Percentiles rank a stretch among this genome's conserved stretches.
These are phyloP conservation scores for Xylaria palmicola DNA, from an alignment of 495 filamentous ascomycete genomes.

Conservation along the genomic window DNA sequence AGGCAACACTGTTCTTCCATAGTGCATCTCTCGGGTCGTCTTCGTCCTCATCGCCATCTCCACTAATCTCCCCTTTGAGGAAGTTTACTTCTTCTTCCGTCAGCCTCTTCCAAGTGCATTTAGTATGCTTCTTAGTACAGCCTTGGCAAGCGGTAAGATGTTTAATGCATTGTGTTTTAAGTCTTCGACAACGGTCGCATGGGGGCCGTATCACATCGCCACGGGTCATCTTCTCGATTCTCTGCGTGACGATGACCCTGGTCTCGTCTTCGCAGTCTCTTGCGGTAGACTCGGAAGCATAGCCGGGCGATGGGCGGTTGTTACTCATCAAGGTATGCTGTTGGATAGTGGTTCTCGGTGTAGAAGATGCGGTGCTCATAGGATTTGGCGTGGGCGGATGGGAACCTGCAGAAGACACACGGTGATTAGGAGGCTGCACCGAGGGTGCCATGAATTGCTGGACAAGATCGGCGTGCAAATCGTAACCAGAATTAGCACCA, in stretches of 20 bases:
- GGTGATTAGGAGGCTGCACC: constrained; percentile 21
- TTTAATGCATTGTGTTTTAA: constrained; percentile 80
- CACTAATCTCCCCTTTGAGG: constrained; percentile 27
- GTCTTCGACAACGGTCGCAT: constrained; percentile 77
- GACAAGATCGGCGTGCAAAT: constrained; percentile 42
- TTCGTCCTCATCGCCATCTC: constrained; percentile 26
- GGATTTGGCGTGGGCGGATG: constrained; percentile 31
- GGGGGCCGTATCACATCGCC: constrained; percentile 73
- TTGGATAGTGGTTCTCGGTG: constrained; percentile 28
- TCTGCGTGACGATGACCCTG: constrained; percentile 65
- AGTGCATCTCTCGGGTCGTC: constrained; percentile 25
- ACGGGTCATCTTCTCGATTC: constrained; percentile 71
- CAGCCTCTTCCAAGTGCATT: constrained; percentile 78
- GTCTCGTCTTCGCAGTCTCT: constrained; percentile 33
- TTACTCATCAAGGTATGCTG: constrained; percentile 24
- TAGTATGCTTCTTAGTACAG: constrained; percentile 86
- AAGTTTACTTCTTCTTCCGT: constrained; percentile 63
- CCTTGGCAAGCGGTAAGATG: constrained; percentile 82
- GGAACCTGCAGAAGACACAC: constrained; percentile 27
- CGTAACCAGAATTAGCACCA: constrained; percentile 30
- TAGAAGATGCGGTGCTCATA: constrained; percentile 26
- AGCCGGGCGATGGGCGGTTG: constrained; percentile 31
- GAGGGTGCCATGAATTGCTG: constrained; percentile 39
- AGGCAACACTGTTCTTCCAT: constrained; percentile 18
- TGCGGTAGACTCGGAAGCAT: constrained; percentile 20